Evolutionary conservation across 176 grass and related monocot genomes (phyloP), one percentile per base, ranked within the genome.

Genomic region (Cenchrus americanus): DNA sequence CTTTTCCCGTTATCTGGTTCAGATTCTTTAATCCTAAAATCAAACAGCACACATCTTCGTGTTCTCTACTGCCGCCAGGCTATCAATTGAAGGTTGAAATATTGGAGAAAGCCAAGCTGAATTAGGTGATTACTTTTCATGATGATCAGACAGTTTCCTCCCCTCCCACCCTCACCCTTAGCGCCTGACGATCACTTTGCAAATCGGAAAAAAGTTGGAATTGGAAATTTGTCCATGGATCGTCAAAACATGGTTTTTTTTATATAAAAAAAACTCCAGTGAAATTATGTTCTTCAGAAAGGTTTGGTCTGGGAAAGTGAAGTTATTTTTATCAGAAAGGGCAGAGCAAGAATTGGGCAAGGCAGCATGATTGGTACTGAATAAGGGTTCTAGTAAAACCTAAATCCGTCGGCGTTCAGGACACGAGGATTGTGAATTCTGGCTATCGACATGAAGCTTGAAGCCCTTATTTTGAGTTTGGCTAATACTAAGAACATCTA

Each of bases 61-160:
- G 51, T 53, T 53, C 5, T 53, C 51, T 53, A 18, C 17, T 53
- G 17, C 17, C 40, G n/a, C 15, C 26, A 69, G 59, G 46, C 34
- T 24, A 92, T 58, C 9, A 12, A 21, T 63, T 69, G 62, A 76
- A 76, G 6, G 64, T 86, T 86, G 66, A 83, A 75, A 86, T 79
- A 69, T 76, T 86, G 83, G 79, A 89, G 83, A 60, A 82, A 89
- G 86, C 77, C 80, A 92, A 83, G 61, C 86, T 68, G 3, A 64
- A 72, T 50, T 51, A 7, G 5, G 8, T 0, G 2, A 71, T 3
- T 42, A 48, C 26, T 14, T 37, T 81, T 23, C 27, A 27, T 44
- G 64, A 30, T 21, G 65, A 68, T 11, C 46, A 47, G 1, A 2
- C 8, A 47, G 44, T 47, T 48, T 12, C 9, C 2, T 11, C 82